A percentile compares a stretch with the other conserved stretches of the same genome.
Conservation (phyloP, 2,329 filamentous ascomycete species). For the Hypoxylon sp. region DNA sequence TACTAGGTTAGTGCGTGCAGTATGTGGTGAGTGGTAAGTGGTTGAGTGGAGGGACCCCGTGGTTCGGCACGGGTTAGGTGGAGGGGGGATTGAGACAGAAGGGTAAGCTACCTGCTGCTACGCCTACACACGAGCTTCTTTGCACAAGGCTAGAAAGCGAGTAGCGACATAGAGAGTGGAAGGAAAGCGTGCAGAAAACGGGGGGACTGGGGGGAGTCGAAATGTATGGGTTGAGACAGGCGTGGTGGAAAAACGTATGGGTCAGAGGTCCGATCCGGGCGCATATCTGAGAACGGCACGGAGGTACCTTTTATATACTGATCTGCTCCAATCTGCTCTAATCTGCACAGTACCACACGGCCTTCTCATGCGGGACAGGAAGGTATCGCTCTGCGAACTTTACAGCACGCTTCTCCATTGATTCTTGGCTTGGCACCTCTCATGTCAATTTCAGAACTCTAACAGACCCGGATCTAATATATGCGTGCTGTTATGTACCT, state of each 20-base stretch:
- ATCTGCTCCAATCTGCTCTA: not conserved
- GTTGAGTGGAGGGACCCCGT: constrained; percentile 17
- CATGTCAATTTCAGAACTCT: constrained; percentile 44
- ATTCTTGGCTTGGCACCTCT: constrained; percentile 42
- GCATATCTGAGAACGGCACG: constrained; percentile 39
- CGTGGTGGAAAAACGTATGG: constrained; percentile 39
- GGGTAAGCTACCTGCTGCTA: not conserved
- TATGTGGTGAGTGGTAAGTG: not conserved
- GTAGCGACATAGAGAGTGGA: constrained; percentile 3
- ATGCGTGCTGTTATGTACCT: constrained; percentile 4
- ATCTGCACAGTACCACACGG: no score
- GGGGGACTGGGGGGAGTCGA: constrained; percentile 35
- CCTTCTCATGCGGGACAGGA: not conserved
- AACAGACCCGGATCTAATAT: constrained; percentile 30
- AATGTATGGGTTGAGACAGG: constrained; percentile 41
- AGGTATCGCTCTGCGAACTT: constrained; percentile 41
- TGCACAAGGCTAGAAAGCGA: not conserved
- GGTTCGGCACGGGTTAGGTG: constrained; percentile 3
- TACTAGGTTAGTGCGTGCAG: not conserved
- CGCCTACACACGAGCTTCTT: not conserved
- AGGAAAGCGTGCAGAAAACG: constrained; percentile 33
- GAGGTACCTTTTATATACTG: constrained; percentile 24
- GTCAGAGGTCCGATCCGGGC: constrained; percentile 39
- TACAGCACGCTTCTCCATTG: constrained; percentile 41
- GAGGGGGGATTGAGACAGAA: constrained; percentile 9